A percentile compares a stretch with the other conserved stretches of the same genome.
Evolutionary conservation across 1,284 basidiomycete genomes (phyloP).

Genomic region (Cryptococcus sp.): DNA sequence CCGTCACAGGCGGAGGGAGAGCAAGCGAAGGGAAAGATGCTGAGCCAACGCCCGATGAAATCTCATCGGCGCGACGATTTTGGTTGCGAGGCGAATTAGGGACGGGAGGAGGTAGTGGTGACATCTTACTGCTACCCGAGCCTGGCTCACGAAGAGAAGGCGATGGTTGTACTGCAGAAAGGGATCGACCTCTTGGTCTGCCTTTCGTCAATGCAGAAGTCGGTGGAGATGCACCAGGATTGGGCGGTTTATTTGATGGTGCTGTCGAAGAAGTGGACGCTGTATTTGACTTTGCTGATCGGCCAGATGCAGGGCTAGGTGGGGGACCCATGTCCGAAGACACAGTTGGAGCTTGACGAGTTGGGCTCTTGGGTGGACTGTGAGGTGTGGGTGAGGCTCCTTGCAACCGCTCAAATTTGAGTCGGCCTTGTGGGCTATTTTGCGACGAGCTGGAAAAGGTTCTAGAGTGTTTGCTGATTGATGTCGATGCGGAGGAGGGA

Average conservation of each 20-base stretch:
- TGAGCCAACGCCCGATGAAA: not conserved
- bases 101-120: not conserved
- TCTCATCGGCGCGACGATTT: not conserved
- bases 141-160: too few species aligned
- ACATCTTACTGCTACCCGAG: not conserved
- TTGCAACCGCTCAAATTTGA: not conserved
- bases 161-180: too few species aligned
- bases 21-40: conserved; percentile 18
- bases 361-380: conserved; percentile 18
- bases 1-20: conserved; percentile 22
- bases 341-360: not conserved
- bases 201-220: conserved; percentile 5
- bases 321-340: not conserved
- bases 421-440: not conserved
- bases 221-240: conserved; percentile 2
- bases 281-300: not conserved
- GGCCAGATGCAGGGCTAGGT: not conserved
- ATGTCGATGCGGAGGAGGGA: conserved; percentile 13
- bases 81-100: not conserved
- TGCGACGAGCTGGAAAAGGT: conserved; percentile 18
- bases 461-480: conserved; percentile 22
- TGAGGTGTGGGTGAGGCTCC: not conserved
- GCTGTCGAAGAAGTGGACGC: not conserved
- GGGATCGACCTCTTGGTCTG: conserved; percentile 14
- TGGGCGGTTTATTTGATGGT: not conserved